Evolutionary conservation across 2,329 filamentous ascomycete species (phyloP), one percentile per base, ranked within the genome.

Genomic region (Ceratocystis albifundus): DNA sequence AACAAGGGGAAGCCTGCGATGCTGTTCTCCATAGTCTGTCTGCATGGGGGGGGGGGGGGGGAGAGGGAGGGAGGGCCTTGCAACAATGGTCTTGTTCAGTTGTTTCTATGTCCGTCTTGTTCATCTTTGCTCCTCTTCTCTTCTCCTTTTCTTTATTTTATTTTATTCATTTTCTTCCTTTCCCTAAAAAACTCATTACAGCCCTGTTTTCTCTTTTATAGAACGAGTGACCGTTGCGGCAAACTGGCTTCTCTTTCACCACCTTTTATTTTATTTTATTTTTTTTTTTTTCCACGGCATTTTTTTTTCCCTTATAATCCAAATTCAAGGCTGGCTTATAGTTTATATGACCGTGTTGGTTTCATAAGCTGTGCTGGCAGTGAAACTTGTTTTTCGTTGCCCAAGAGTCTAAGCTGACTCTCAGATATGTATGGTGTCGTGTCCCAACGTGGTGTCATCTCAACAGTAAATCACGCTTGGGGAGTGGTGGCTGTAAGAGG

Each of bases 121-220:
- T 12, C n/a, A 25, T 25, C 20, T 55, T 22, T 25, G 20, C 20
- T 55, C n/a, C n/a, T n/a, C n/a, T n/a, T n/a, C 20, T 55, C n/a
- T 22, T 20, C 50, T 55, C 25, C 50, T 55, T 12, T 12, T 25
- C 28, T 53, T 53, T 20, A 5, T 25, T 53, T 1, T 30, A 5
- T 6, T 30, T 10, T 22, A 28, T 17, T 55, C 45, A 36, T 36
- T 36, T 6, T 36, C 32, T 36, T 36, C 32, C 32, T 50, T 50
- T 50, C n/a, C 50, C 45, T 17, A 5, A 17, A 17, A 48, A 7
- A 48, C 6, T n/a, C 45, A n/a, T 55, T 17, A 50, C n/a, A 55
- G 50, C 50, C 50, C 50, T 55, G 50, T 55, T 55, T 55, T 55
- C 50, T 55, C 50, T 22, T 55, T 55, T 55, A 12, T 55, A 55